Conservation (phyloP, 225 moss, liverwort and hornwort genomes). For the Marchantia polymorpha region DNA sequence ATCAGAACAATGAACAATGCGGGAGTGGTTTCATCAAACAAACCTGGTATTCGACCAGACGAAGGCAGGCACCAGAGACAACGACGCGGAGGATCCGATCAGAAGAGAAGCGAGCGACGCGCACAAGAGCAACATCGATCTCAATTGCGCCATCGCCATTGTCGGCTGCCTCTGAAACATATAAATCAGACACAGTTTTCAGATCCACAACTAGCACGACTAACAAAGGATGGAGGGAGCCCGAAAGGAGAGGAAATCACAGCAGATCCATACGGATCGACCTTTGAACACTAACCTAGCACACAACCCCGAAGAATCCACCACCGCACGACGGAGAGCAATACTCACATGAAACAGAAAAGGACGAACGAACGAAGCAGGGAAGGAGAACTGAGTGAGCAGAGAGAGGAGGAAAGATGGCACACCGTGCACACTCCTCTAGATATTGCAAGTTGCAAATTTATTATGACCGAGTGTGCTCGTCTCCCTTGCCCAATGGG, state of each 20-base stretch:
- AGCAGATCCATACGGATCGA: background rate
- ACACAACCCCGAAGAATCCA: background rate
- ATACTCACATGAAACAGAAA: background rate
- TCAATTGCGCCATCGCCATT: slow-evolving; percentile 18
- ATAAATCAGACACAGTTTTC: background rate
- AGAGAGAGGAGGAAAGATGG: background rate
- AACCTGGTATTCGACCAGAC: slow-evolving; percentile 27
- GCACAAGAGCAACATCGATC: slow-evolving; percentile 17
- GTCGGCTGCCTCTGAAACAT: slow-evolving; percentile 7
- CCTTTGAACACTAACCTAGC: background rate
- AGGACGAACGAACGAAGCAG: background rate
- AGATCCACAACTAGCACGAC: slow-evolving; percentile 7
- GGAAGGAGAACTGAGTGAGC: background rate
- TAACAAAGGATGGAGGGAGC: background rate
- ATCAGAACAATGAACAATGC: background rate
- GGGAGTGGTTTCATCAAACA: background rate
- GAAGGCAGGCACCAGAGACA: slow-evolving; percentile 27
- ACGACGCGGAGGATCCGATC: slow-evolving; percentile 20
- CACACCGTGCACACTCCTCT: slow-evolving; percentile 3
- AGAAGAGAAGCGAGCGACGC: slow-evolving; percentile 17
- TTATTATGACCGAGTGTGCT: background rate
- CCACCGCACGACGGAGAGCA: background rate
- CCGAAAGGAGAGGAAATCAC: background rate
- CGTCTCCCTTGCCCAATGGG: background rate
- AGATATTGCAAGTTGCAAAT: background rate